Base-by-base conservation (phyloP, 306 rosid species). In the Prinsepia uniflora region DNA sequence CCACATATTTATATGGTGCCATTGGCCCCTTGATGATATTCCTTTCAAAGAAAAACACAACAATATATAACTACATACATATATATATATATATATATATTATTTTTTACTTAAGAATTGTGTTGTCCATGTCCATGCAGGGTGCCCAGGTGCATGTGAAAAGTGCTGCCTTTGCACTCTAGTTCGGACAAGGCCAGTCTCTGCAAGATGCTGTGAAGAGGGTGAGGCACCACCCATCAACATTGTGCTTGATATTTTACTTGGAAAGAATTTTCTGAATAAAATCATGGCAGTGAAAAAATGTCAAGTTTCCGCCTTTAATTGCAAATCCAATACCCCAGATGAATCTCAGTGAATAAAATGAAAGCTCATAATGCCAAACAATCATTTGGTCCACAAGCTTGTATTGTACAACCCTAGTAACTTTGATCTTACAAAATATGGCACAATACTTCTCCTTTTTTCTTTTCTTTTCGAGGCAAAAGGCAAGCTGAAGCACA, bases 91-190 rank as follows among this genome's bases (percentile, higher is more conserved):
- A n/a, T n/a, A n/a, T n/a, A n/a, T 30, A 30, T 30, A 30, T 30
- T 30, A 30, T 30, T 30, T 30, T 30, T 30, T 30, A 30, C 2
- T 1, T 30, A 2, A 30, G 36, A 30, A 30, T 30, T 30, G 36
- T 30, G 36, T 30, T 30, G 36, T 1, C 36, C 36, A 2, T 46
- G 11, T 4, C 5, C 14, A 49, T 49, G 45, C 68, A 47, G 76
- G 61, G 19, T 61, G 68, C 49, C 60, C 68, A 4, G 68, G 47
- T 3, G 8, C 12, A n/a, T 59, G 67, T 67, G 24, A 72, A 39
- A 60, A 72, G 47, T 56, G 65, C 12, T 66, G 78, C 61, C 2
- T 5, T 6, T 67, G 73, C 63, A 40, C 65, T 2, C 20, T 65
- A 12, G 71, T 53, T 6, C 53, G 1, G 45, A 5, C 20, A 4